Percentiles rank a stretch among this genome's conserved stretches.
Conservation (phyloP, 208 protist genomes). For the Leishmania amazonensis region DNA sequence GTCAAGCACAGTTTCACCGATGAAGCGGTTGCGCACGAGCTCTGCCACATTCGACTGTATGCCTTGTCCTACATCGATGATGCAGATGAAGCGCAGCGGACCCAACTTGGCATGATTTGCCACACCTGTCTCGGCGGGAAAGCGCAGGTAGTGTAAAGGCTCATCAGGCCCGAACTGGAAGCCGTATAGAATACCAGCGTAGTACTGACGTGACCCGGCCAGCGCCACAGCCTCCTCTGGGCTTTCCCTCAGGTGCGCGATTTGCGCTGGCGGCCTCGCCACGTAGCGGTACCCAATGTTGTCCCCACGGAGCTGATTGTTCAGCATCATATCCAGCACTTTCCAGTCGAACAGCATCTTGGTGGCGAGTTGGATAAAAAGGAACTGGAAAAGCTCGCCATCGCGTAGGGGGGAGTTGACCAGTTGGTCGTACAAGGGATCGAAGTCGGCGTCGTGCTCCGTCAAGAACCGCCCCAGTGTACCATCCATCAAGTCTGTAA, state of each 20-base stretch:
- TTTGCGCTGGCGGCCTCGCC: conserved; percentile 13
- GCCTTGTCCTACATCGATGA: conserved; percentile 88
- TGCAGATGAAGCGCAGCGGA: conserved; percentile 68
- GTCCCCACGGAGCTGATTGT: conserved; percentile 85
- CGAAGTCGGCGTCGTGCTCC: conserved; percentile 76
- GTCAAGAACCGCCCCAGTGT: conserved; percentile 83
- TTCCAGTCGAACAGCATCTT: conserved; percentile 78
- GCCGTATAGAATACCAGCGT: conserved; percentile 62
- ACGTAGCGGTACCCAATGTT: conserved; percentile 77
- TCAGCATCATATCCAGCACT: conserved; percentile 86
- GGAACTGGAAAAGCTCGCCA: conserved; percentile 84
- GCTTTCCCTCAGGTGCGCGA: conserved; percentile 12
- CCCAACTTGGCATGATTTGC: background rate
- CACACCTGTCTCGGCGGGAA: conserved; percentile 31
- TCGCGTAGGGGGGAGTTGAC: conserved; percentile 70
- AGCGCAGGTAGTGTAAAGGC: conserved; percentile 62
- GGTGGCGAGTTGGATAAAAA: conserved; percentile 73
- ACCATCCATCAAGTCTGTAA: conserved; percentile 86
- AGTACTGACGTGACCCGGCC: conserved; percentile 25
- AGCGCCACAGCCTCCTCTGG: conserved; percentile 15
- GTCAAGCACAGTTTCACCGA: conserved; percentile 79
- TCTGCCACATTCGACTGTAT: conserved; percentile 61
- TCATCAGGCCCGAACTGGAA: conserved; percentile 52
- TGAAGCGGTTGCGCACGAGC: conserved; percentile 50
- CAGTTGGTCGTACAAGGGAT: conserved; percentile 83